Base-by-base conservation (phyloP, 345 rosid genomes). In the Eucalyptus urophylla region DNA sequence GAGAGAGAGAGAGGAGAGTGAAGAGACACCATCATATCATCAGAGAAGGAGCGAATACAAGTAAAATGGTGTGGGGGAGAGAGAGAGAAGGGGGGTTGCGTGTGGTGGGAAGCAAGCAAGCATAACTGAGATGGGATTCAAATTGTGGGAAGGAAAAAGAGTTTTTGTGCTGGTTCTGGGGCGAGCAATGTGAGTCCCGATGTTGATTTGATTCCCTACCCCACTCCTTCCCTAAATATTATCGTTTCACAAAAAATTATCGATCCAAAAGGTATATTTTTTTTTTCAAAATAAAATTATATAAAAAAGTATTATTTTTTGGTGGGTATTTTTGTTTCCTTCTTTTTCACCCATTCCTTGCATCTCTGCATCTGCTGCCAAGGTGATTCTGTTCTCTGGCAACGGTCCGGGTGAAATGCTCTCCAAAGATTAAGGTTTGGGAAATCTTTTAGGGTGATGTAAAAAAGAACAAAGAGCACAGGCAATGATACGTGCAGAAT, bases 141-240 rank as follows among this genome's bases (percentile, higher is more conserved):
- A 40, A 21, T 40, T 37, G 44, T 37, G 83, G 83, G 29, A 19
- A 40, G 83, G 4, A 69, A 76, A 76, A 76, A 5, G 47, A 76
- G 47, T 40, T 76, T 22, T 76, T 9, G 83, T 76, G 83, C 24
- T 76, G 83, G 83, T 76, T 76, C 83, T 76, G 83, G 15, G 83
- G 83, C 83, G 16, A 40, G 83, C 83, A 76, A 12, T 21, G 83
- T 76, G 83, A 76, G 83, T 76, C 83, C 83, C 83, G 24, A 76
- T 76, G 83, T 76, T 40, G 83, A 76, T 76, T 76, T 76, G 83
- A 76, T 76, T 76, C 83, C 83, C 87, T 9, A 51, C 88, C 15
- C 89, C 53, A 19, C 86, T 49, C 49, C 8, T 2, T 1, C 4
- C 5, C 2, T 24, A 6, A 67, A 27, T 11, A 21, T 76, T 76